phyloP scores from a whole-genome alignment of 2,329 filamentous ascomycete genomes.

The Alternaria atra region DNA sequence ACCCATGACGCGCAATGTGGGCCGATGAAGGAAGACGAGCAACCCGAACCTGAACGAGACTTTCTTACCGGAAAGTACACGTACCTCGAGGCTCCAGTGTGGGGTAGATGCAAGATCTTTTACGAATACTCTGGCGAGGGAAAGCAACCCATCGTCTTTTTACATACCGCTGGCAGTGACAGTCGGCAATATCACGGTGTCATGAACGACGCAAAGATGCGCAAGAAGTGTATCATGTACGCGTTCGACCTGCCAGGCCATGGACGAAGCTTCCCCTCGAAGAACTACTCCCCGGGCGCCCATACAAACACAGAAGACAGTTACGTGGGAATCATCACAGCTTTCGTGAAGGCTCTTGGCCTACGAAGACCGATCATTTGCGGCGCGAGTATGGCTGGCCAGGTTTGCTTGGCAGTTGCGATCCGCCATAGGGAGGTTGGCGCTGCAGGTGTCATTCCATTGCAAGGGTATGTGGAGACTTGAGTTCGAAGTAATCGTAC shows the following conservation, averaged over 20 bases:
- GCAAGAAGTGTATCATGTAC: conserved; percentile 59
- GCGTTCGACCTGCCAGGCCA: conserved; percentile 62
- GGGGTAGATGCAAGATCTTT: conserved; percentile 61
- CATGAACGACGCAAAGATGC: conserved; percentile 59
- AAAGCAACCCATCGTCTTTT: conserved; percentile 57
- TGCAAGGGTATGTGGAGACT: conserved; percentile 51
- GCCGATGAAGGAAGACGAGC: conserved; percentile 53
- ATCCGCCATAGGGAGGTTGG: conserved; percentile 58
- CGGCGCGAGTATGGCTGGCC: conserved; percentile 61
- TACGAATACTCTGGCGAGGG: conserved; percentile 60
- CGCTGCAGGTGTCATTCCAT: conserved; percentile 57
- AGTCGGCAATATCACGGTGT: conserved; percentile 62
- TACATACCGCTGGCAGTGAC: conserved; percentile 59
- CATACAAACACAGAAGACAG: conserved; percentile 60
- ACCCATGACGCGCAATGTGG: conserved; percentile 59
- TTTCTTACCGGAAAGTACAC: conserved; percentile 59
- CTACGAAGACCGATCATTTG: conserved; percentile 60
- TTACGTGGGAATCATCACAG: conserved; percentile 57
- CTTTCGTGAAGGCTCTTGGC: conserved; percentile 55
- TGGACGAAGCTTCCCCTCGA: conserved; percentile 58
- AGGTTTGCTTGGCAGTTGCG: conserved; percentile 59
- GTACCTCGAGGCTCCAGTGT: conserved; percentile 57
- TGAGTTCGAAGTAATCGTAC: conserved; percentile 21
- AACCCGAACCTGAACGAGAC: conserved; percentile 52
- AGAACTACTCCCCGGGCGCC: conserved; percentile 53